phyloP scores from a whole-genome alignment of 148 eudicot species.

The Nepenthes gracilis region DNA sequence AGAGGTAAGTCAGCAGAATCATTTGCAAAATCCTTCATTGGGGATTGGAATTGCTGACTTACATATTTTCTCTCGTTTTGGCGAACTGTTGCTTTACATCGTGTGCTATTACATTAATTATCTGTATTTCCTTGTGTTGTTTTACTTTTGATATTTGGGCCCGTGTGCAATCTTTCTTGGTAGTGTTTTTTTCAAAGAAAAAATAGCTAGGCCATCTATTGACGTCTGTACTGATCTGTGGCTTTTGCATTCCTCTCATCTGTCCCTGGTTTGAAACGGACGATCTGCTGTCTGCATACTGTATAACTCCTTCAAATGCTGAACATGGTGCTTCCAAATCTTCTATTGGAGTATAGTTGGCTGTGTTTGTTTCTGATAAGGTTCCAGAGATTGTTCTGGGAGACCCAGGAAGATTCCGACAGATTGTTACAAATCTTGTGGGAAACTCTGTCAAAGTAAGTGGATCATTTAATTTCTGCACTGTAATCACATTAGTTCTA shows the following conservation, averaged over 20 bases:
- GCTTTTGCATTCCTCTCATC: too few relatives aligned
- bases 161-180: too few relatives aligned
- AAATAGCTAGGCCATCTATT: too few relatives aligned
- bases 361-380: conserved; percentile 54
- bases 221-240: too few relatives aligned
- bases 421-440: conserved; percentile 60
- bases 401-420: conserved; percentile 71
- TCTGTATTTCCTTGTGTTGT: too few relatives aligned
- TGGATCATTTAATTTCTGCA: background rate
- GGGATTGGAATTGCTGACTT: background rate
- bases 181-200: too few relatives aligned
- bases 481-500: background rate
- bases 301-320: background rate
- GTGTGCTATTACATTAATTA: too few relatives aligned
- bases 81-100: too few relatives aligned
- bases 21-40: background rate
- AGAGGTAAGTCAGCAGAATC: conserved; percentile 28
- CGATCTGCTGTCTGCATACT: background rate
- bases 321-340: conserved; percentile 7
- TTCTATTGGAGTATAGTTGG: conserved; percentile 32
- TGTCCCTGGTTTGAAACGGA: background rate
- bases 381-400: conserved; percentile 59
- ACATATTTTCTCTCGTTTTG: background rate
- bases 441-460: conserved; percentile 75
- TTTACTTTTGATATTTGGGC: too few relatives aligned